Conservation (phyloP, 2,329 filamentous ascomycete species). For the Sporothrix luriei region DNA sequence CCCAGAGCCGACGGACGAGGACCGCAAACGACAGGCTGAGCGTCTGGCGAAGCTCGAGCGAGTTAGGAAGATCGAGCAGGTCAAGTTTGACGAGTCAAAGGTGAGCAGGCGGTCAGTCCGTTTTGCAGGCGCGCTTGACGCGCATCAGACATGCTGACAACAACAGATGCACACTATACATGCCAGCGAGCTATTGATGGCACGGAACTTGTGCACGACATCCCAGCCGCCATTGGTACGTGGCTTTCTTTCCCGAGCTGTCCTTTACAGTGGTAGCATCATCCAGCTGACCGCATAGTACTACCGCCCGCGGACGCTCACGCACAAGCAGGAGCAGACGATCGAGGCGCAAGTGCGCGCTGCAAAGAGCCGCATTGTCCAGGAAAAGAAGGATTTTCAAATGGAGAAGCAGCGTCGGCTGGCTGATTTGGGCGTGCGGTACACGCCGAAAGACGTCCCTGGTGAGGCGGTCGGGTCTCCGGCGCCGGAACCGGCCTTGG, state of each 20-base stretch:
- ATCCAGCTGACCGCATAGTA: conserved; percentile 56
- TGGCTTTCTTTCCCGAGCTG: conserved; percentile 32
- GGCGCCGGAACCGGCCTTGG: not conserved
- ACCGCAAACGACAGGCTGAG: conserved; percentile 67
- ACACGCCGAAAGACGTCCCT: not conserved
- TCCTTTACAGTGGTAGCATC: not conserved
- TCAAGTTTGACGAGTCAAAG: conserved; percentile 72
- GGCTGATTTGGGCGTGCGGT: conserved; percentile 43
- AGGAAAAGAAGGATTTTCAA: conserved; percentile 67
- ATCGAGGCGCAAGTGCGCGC: conserved; percentile 72
- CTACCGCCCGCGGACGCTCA: conserved; percentile 81
- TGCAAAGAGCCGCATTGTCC: conserved; percentile 63
- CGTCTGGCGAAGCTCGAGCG: conserved; percentile 64
- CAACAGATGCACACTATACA: conserved; percentile 69
- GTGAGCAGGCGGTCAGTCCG: conserved; percentile 41
- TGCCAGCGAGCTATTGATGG: conserved; percentile 68
- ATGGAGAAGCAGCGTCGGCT: conserved; percentile 49
- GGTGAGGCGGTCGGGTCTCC: not conserved
- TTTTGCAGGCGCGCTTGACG: not conserved
- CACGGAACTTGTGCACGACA: conserved; percentile 72
- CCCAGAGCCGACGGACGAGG: conserved; percentile 71
- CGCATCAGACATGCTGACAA: conserved; percentile 38
- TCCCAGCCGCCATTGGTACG: conserved; percentile 73
- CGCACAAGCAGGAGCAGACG: conserved; percentile 65
- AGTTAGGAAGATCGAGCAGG: conserved; percentile 68